These are phyloP conservation scores for Stenocarpella maydis DNA, from an alignment of 2,329 filamentous ascomycete genomes.

Conservation along the genomic window DNA sequence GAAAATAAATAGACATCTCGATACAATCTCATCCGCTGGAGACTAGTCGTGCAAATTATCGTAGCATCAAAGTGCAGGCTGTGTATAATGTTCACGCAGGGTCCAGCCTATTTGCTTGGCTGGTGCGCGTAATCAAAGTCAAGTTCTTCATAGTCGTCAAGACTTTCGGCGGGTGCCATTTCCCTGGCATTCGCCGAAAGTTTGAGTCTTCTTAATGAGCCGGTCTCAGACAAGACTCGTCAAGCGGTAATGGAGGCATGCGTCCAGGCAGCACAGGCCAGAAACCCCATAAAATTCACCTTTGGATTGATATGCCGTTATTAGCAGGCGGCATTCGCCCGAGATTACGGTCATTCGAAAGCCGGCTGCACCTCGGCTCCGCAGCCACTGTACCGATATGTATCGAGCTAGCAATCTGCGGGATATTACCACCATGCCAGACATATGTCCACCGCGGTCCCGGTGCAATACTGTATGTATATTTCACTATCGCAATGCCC, in stretches of 20 bases:
- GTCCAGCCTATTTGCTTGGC: neutral
- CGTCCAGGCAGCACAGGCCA: constrained; percentile 12
- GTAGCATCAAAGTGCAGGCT: neutral
- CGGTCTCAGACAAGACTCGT: constrained; percentile 26
- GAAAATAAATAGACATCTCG: neutral
- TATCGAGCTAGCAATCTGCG: constrained; percentile 1
- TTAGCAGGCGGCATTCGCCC: constrained; percentile 23
- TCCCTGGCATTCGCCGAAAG: constrained; percentile 24
- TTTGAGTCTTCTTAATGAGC: constrained; percentile 20
- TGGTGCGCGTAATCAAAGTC: neutral
- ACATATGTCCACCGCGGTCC: neutral
- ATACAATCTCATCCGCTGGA: constrained; percentile 10
- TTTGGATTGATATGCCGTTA: constrained; percentile 15
- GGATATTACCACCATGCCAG: neutral
- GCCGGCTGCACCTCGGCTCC: constrained; percentile 25
- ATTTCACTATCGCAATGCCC: neutral
- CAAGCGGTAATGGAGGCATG: constrained; percentile 15
- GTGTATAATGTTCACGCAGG: constrained; percentile 2
- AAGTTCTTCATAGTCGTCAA: constrained; percentile 1
- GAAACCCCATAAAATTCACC: neutral
- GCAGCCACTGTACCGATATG: constrained; percentile 25
- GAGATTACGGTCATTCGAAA: constrained; percentile 26
- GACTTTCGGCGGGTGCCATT: constrained; percentile 25
- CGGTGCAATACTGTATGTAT: neutral
- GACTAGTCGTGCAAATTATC: neutral